These are phyloP conservation scores for Kernera saxatilis DNA, from an alignment of 345 rosid genomes.

Conservation along the genomic window DNA sequence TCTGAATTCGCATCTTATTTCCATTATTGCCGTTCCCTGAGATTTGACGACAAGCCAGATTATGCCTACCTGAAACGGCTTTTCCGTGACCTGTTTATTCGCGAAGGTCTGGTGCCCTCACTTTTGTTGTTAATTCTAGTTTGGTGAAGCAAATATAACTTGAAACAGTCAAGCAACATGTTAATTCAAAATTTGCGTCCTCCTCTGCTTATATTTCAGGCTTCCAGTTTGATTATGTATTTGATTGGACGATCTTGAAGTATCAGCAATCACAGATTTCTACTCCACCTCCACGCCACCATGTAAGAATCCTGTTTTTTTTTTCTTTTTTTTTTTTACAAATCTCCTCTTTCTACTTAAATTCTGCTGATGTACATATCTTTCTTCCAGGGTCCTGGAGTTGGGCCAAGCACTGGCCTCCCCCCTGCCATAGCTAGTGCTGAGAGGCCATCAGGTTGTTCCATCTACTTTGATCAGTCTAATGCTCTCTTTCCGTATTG, in stretches of 20 bases:
- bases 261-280: slow-evolving; percentile 77
- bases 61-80: slow-evolving; percentile 86
- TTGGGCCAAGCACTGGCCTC: slow-evolving; percentile 72
- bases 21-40: slow-evolving; percentile 81
- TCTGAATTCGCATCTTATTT: slow-evolving; percentile 88
- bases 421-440: slow-evolving; percentile 51
- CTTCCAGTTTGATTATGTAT: slow-evolving; percentile 83
- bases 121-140: background rate
- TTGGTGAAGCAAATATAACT: background rate
- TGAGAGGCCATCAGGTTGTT: slow-evolving; percentile 62
- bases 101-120: slow-evolving; percentile 58
- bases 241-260: slow-evolving; percentile 93
- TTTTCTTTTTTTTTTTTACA: background rate
- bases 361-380: background rate
- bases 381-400: slow-evolving; percentile 53
- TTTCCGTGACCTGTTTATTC: slow-evolving; percentile 84
- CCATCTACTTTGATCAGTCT: background rate
- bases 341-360: background rate
- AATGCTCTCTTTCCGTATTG: background rate
- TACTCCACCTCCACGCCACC: slow-evolving; percentile 55
- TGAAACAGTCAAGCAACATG: slow-evolving; percentile 1
- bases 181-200: background rate
- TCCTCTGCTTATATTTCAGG: slow-evolving; percentile 40
- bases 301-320: slow-evolving; percentile 38
- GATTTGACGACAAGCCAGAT: slow-evolving; percentile 89